phyloP scores from a whole-genome alignment of 2,329 filamentous ascomycete species.

The Hypocrella siamensis region DNA sequence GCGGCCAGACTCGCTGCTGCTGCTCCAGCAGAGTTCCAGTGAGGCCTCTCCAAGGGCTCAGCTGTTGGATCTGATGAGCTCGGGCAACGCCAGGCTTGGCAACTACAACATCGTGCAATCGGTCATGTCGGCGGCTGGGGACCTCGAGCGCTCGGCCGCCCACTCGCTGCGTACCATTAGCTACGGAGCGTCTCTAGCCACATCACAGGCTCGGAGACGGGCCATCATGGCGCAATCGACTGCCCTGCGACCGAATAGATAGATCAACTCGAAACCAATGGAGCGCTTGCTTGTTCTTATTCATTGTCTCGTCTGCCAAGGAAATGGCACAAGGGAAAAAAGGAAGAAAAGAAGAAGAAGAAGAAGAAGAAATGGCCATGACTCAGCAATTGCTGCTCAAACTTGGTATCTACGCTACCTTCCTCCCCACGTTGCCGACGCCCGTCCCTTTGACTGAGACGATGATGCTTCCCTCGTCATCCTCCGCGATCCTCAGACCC shows the following conservation, averaged over 20 bases:
- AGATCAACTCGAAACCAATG: no score
- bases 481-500: constrained; percentile 65
- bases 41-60: constrained; percentile 19
- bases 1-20: constrained; percentile 9
- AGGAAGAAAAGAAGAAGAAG: background rate
- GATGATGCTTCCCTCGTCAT: constrained; percentile 57
- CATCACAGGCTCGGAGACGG: constrained; percentile 28
- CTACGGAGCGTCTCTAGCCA: constrained; percentile 37
- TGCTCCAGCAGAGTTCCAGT: constrained; percentile 9
- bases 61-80: constrained; percentile 32
- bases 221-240: constrained; percentile 14
- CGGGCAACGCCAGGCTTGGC: constrained; percentile 37
- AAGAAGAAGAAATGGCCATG: no score
- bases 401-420: no score
- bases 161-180: constrained; percentile 37
- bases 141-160: constrained; percentile 29
- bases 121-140: constrained; percentile 28
- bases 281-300: no score
- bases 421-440: constrained; percentile 87
- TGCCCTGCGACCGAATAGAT: constrained; percentile 7
- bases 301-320: no score
- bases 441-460: constrained; percentile 86
- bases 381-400: no score
- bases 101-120: constrained; percentile 38
- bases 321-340: background rate